Evolutionary conservation across 768 basidiomycete species (phyloP).

Genomic region (Kwoniella bestiolae): DNA sequence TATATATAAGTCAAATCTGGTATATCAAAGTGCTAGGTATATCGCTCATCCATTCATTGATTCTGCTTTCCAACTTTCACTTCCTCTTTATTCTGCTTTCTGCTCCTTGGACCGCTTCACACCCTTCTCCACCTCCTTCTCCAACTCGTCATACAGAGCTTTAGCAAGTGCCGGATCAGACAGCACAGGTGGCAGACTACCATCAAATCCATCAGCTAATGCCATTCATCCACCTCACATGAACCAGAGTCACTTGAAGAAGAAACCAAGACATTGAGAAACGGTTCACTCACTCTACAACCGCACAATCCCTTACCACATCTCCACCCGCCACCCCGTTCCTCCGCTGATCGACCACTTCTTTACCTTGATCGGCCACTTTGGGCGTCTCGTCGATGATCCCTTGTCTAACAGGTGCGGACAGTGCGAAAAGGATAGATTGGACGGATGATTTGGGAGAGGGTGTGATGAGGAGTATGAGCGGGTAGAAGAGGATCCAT

Average conservation of each 20-base stretch:
- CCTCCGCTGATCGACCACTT: conserved; percentile 18
- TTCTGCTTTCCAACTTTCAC: neutral
- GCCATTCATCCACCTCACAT: too few relatives aligned
- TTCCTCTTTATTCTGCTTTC: conserved; percentile 5
- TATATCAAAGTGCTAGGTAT: conserved; percentile 1
- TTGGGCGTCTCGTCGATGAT: conserved; percentile 21
- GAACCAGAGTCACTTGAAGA: too few relatives aligned
- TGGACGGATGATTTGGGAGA: conserved; percentile 70
- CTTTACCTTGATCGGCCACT: conserved; percentile 20
- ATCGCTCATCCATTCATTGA: too few relatives aligned
- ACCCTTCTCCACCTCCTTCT: conserved; percentile 46
- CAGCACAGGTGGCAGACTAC: conserved; percentile 41
- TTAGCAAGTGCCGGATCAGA: conserved; percentile 37
- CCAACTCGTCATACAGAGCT: conserved; percentile 43
- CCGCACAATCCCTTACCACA: conserved; percentile 45
- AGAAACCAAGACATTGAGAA: too few relatives aligned
- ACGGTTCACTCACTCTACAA: conserved; percentile 40
- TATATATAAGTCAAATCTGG: conserved; percentile 2
- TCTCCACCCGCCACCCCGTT: conserved; percentile 45
- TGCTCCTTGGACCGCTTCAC: conserved; percentile 29
- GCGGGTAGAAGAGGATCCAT: conserved; percentile 69
- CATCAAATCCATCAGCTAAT: neutral
- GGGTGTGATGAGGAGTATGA: conserved; percentile 73
- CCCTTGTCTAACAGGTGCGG: conserved; percentile 50
- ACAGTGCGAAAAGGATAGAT: conserved; percentile 77